Conservation (phyloP, 352 stramenopile species). For the Peronospora farinosa region DNA sequence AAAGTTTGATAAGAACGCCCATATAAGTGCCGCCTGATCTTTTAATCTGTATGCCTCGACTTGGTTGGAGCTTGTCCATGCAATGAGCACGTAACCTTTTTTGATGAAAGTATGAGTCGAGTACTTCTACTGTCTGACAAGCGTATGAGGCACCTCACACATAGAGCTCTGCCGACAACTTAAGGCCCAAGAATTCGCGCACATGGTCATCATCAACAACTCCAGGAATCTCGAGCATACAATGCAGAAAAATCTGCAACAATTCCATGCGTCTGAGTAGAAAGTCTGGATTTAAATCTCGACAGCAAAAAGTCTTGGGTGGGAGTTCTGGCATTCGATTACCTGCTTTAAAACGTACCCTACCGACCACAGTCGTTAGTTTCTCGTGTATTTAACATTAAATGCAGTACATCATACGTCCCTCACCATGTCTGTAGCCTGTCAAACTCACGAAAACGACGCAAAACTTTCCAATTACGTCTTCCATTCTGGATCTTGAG, state of each 20-base stretch:
- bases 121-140: slow-evolving; percentile 1
- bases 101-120: slow-evolving; percentile 13
- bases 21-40: slow-evolving; percentile 9
- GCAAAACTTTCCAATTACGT: slow-evolving; percentile 57
- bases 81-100: slow-evolving; percentile 14
- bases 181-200: slow-evolving; percentile 58
- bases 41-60: slow-evolving; percentile 3
- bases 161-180: slow-evolving; percentile 54
- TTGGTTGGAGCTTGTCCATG: neutral
- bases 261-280: slow-evolving; percentile 40
- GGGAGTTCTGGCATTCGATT: slow-evolving; percentile 43
- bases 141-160: slow-evolving; percentile 26
- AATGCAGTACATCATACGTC: neutral
- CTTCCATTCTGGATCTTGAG: slow-evolving; percentile 64
- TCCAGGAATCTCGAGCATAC: slow-evolving; percentile 58
- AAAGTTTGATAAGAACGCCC: slow-evolving; percentile 13
- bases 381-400: neutral
- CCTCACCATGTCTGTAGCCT: slow-evolving; percentile 40
- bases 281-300: slow-evolving; percentile 69
- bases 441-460: slow-evolving; percentile 74
- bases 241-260: slow-evolving; percentile 52
- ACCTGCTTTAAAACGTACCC: slow-evolving; percentile 43
- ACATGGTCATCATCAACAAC: slow-evolving; percentile 48
- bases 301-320: slow-evolving; percentile 66
- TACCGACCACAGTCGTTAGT: slow-evolving; percentile 19